Conservation (phyloP, 2,329 filamentous ascomycete genomes). For the Fonsecaea multimorphosa region DNA sequence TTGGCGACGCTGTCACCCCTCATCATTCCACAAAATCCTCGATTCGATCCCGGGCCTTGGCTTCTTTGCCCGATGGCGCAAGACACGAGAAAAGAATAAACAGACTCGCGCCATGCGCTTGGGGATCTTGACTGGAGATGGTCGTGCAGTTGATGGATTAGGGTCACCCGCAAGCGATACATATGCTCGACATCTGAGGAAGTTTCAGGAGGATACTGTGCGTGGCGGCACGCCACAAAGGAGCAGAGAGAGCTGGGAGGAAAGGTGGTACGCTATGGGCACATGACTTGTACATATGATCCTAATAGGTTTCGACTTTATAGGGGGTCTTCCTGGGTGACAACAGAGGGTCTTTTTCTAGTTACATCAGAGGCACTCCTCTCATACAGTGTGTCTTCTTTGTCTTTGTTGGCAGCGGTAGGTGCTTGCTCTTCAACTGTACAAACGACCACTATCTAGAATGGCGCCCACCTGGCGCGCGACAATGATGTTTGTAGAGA, state of each 20-base stretch:
- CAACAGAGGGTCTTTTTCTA: neutral
- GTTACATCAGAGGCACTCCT: neutral
- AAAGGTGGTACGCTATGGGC: slow-evolving; percentile 35
- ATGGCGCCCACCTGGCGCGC: neutral
- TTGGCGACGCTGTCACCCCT: slow-evolving; percentile 22
- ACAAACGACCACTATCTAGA: neutral
- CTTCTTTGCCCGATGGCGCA: slow-evolving; percentile 15
- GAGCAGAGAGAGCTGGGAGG: slow-evolving; percentile 27
- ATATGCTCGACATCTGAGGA: slow-evolving; percentile 22
- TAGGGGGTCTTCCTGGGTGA: neutral
- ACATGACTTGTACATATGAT: slow-evolving; percentile 1
- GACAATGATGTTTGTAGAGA: neutral
- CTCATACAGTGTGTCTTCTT: neutral
- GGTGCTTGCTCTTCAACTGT: neutral
- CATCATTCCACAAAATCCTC: slow-evolving; percentile 22
- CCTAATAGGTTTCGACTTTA: neutral
- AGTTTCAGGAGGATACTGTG: slow-evolving; percentile 26
- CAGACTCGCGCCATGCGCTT: slow-evolving; percentile 7
- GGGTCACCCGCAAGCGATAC: slow-evolving; percentile 7
- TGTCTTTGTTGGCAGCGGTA: neutral
- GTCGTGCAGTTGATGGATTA: slow-evolving; percentile 1
- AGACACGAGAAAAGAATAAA: slow-evolving; percentile 21
- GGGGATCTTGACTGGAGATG: slow-evolving; percentile 19
- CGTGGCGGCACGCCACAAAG: slow-evolving; percentile 9
- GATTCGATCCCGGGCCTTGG: slow-evolving; percentile 6